A percentile compares a stretch with the other conserved stretches of the same genome.
Conservation (phyloP, 768 basidiomycete genomes). For the Mycena haematopus region DNA sequence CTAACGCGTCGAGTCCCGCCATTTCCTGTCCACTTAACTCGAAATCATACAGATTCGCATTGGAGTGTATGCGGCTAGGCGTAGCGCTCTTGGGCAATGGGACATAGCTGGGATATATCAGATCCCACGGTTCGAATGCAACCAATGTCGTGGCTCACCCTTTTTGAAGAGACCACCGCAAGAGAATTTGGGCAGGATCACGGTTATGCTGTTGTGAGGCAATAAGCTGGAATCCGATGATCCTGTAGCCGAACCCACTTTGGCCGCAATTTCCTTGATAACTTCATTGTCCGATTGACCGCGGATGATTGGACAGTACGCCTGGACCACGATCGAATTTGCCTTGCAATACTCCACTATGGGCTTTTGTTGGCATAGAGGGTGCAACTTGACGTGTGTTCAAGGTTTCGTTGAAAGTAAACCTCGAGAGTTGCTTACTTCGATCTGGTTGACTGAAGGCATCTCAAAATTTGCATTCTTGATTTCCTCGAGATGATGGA, state of each 20-base stretch:
- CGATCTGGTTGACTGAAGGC: slow-evolving; percentile 84
- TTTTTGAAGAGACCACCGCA: slow-evolving; percentile 91
- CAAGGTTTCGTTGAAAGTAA: neutral
- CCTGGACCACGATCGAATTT: slow-evolving; percentile 68
- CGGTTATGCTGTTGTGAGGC: slow-evolving; percentile 51
- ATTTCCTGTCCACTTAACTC: slow-evolving; percentile 72
- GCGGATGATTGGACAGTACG: slow-evolving; percentile 79
- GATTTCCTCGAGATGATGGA: slow-evolving; percentile 81
- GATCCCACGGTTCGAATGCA: neutral
- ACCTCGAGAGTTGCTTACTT: slow-evolving; percentile 49
- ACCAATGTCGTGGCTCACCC: slow-evolving; percentile 52
- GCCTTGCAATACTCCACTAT: slow-evolving; percentile 78
- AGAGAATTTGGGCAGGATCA: slow-evolving; percentile 78
- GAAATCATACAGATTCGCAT: slow-evolving; percentile 79
- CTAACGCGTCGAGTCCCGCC: slow-evolving; percentile 66
- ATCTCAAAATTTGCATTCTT: slow-evolving; percentile 61
- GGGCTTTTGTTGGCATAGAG: slow-evolving; percentile 79
- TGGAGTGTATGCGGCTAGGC: slow-evolving; percentile 72
- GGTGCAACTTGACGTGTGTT: slow-evolving; percentile 64
- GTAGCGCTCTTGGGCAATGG: slow-evolving; percentile 86
- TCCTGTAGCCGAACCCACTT: slow-evolving; percentile 47
- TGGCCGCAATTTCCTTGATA: slow-evolving; percentile 60
- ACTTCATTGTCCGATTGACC: slow-evolving; percentile 61
- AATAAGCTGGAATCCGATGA: neutral
- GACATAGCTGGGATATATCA: slow-evolving; percentile 59